These are phyloP conservation scores for Flaveria ramosissima DNA, from an alignment of 129 eudicot genomes.

Conservation along the genomic window DNA sequence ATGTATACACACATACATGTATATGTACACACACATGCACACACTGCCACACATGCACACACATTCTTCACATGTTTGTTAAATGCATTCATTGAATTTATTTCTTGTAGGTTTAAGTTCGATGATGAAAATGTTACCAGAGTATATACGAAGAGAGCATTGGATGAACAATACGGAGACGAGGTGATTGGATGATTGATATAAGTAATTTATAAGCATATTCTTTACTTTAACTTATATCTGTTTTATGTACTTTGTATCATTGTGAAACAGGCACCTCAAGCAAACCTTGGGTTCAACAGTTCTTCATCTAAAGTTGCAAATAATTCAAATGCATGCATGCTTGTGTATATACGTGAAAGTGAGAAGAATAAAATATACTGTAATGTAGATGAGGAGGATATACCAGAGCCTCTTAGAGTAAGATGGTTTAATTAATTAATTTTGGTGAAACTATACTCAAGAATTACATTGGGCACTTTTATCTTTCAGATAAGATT, in stretches of 20 bases:
- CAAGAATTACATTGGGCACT: neutral
- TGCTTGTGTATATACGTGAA: conserved; percentile 79
- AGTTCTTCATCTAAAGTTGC: conserved; percentile 70
- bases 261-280: conserved; percentile 39
- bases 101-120: conserved; percentile 61
- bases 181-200: conserved; percentile 48
- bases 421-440: conserved; percentile 31
- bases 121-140: conserved; percentile 82
- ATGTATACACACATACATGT: too few species aligned
- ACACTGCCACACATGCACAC: too few species aligned
- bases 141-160: conserved; percentile 68
- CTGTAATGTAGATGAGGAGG: conserved; percentile 73
- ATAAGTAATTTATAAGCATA: neutral
- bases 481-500: conserved; percentile 46
- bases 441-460: neutral
- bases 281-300: conserved; percentile 25
- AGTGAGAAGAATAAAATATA: conserved; percentile 67
- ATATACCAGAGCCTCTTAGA: conserved; percentile 66
- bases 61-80: too few species aligned
- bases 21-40: too few species aligned
- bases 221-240: neutral
- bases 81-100: neutral
- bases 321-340: conserved; percentile 70
- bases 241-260: neutral
- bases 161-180: conserved; percentile 88